Evolutionary conservation across 495 filamentous ascomycete genomes (phyloP), one percentile per base, ranked within the genome.

Genomic region (Neurospora intermedia): DNA sequence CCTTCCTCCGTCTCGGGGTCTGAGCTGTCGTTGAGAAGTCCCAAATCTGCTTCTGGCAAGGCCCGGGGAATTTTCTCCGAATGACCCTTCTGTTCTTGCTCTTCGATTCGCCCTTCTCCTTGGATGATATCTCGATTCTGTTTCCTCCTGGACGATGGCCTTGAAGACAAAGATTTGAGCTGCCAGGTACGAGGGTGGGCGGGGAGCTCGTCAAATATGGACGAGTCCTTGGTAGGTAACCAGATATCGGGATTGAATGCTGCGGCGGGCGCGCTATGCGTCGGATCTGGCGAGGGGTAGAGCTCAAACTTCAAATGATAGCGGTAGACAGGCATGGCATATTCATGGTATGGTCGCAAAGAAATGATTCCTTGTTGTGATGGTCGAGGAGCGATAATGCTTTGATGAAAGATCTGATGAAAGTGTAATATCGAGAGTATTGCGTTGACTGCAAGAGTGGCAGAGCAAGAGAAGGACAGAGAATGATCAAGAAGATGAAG

Each of bases 301-400:
- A 98, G 85, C 86, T 98, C 95, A 78, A 99, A 88, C 76, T 90
- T 90, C 40, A 99, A 80, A 78, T 98, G 95, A 77, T 94, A 99
- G 82, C 94, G 94, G 82, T 96, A 97, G 43, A 91, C 89, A 83
- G 92, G 92, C 94, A 85, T 84, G 82, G 80, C 80, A 75, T 80
- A 72, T 15, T 62, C 54, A 62, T 35, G 31, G 27, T 62, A 62
- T 62, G 54, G 27, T 35, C 54, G 13, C 6, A 62, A 62, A 62
- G 23, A 13, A 62, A 35, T 31, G 27, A 35, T 62, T 15, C 23
- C 4, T 59, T 59, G 48, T 23, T 62, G 48, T 62, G 48, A 31
- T 59, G 13, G 54, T 62, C 20, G 31, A 62, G 13, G 23, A 62
- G 13, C 54, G 23, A 27, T 31, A 43, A 43, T 43, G 15, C 15